Base-by-base conservation (phyloP, 169 alveolate species). In the Haemoproteus tartakovskyi region DNA sequence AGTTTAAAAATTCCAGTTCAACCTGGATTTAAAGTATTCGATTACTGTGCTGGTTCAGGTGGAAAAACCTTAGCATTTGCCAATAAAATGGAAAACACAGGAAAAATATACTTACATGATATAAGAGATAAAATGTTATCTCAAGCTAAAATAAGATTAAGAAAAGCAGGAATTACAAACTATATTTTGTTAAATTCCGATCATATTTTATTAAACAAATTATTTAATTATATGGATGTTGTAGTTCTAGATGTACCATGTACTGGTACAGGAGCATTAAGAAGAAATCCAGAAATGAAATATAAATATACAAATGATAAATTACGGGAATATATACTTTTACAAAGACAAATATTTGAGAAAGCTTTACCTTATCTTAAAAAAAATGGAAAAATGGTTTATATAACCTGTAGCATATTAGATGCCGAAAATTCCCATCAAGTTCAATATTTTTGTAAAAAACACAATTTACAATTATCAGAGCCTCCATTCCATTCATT, bases 21-120 rank as follows among this genome's bases (percentile, higher is more conserved):
- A 48, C 96, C 97, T 14, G 96, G 97, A 2, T 88, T 94, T 37
- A 91, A 90, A 43, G 96, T 95, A 18, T 79, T 95, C 50, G 98
- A 95, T 85, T 94, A 83, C 88, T 95, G 99, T 79, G 96, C 96
- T 4, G 99, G 99, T 2, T 70, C 97, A 14, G 99, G 98, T 2
- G 98, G 99, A 9, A 96, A 96, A 74, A 45, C 97, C 3, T 82
- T 96, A 29, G 96, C 95, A 8, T 93, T 94, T 84, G 97, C 96
- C 9, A 95, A 91, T 18, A 61, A 60, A 40, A 89, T 94, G 94
- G 92, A 85, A 59, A 92, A 92, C 56, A 91, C 82, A 67, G 99
- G 99, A 1, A 78, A 92, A 50, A 78, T 96, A 16, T 95, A 91
- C 74, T 82, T 96, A 8, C 96, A 96, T 57, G 99, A 96, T 59